Base-by-base conservation (phyloP, 2,329 filamentous ascomycete species). In the Alternaria sp. region DNA sequence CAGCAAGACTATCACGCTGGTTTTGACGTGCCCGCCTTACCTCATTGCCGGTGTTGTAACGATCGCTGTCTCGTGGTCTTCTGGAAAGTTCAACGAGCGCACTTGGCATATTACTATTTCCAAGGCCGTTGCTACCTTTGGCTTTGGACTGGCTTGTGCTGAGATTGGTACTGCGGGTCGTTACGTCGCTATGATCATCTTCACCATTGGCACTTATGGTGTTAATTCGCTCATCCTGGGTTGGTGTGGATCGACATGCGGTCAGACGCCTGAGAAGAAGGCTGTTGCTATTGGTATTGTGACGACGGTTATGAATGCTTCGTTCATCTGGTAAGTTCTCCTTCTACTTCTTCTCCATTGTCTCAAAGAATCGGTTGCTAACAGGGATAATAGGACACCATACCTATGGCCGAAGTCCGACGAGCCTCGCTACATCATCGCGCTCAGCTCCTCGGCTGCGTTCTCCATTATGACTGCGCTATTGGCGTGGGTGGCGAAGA, bases 1-100 rank as follows among this genome's bases (percentile, higher is more conserved):
- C 74, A 78, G 75, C 59, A 79, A 76, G 1, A 86, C 83, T 2
- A 77, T 85, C 56, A 86, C 85, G 0, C 79, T 87, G 0, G 79
- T 85, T 11, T 79, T 87, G 65, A 86, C 85, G 0, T 75, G 71
- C 69, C 71, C 71, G 5, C 70, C 71, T 5, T 73, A 74, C 54
- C 66, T 73, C 40, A 72, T 74, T 23, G 71, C 71, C 7, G 71
- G 71, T 15, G 69, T 57, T 3, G 49, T 81, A 23, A 77, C 74
- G 12, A 78, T 81, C 15, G 65, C 67, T 7, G 77, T 76, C 21
- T 78, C 74, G 1, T 79, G 72, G 69, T 76, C 73, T 12, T 80
- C 78, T 15, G 79, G 78, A 13, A 77, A 74, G 32, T 78, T 74
- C 71, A 81, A 81, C 62, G 79, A 81, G 63, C 68, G 78, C 5